phyloP scores from a whole-genome alignment of 2,329 filamentous ascomycete genomes.

The Thielaviopsis musarum region DNA sequence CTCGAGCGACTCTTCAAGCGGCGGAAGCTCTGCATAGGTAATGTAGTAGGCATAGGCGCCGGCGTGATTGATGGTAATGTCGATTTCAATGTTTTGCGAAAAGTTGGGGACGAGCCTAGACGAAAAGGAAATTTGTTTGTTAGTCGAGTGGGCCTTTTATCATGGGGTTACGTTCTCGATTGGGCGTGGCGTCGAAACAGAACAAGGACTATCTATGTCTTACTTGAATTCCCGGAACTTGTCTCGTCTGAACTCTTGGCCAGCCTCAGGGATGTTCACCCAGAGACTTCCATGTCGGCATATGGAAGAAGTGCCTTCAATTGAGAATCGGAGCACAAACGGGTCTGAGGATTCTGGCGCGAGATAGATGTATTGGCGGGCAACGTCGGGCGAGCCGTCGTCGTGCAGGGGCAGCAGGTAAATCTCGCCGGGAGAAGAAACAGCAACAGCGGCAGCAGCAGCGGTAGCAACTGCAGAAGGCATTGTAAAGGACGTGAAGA shows the following conservation, averaged over 20 bases:
- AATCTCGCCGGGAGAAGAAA: constrained; percentile 41
- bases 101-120: constrained; percentile 74
- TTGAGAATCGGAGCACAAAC: constrained; percentile 71
- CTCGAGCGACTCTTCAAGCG: constrained; percentile 40
- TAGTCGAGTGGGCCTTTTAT: background rate
- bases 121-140: background rate
- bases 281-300: constrained; percentile 87
- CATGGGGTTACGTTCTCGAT: background rate
- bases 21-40: constrained; percentile 74
- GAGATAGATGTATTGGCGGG: constrained; percentile 82
- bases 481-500: constrained; percentile 43
- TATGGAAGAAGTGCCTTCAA: constrained; percentile 90
- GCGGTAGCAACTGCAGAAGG: constrained; percentile 23
- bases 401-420: constrained; percentile 86
- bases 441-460: background rate
- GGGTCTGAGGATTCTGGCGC: constrained; percentile 57
- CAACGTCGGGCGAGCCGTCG: constrained; percentile 76
- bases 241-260: constrained; percentile 57
- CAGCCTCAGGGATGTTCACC: constrained; percentile 81
- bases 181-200: background rate
- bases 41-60: constrained; percentile 92
- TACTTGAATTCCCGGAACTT: constrained; percentile 83
- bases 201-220: constrained; percentile 18
- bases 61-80: constrained; percentile 64
- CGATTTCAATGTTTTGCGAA: constrained; percentile 79